Conservation (phyloP, 2,329 filamentous ascomycete genomes). For the Colletotrichum endophyticum region DNA sequence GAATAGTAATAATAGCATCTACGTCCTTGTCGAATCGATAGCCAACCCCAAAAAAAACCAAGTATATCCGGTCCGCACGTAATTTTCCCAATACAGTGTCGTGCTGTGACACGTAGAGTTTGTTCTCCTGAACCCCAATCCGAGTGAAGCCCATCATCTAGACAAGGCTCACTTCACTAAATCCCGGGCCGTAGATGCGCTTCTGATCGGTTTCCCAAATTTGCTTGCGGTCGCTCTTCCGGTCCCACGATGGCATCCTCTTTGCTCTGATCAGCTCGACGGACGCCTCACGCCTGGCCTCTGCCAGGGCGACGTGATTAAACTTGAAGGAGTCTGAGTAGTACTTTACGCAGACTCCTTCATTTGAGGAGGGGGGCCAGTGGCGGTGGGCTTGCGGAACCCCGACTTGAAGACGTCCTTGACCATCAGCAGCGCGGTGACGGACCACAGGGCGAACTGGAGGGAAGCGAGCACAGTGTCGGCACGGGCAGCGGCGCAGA, state of each 20-base stretch:
- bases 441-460: slow-evolving; percentile 59
- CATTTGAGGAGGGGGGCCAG: slow-evolving; percentile 23
- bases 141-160: slow-evolving; percentile 14
- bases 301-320: slow-evolving; percentile 2
- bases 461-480: slow-evolving; percentile 59
- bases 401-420: slow-evolving; percentile 53
- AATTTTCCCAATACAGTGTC: background rate
- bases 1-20: slow-evolving; percentile 17
- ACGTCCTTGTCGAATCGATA: slow-evolving; percentile 6
- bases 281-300: slow-evolving; percentile 14
- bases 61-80: background rate
- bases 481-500: slow-evolving; percentile 61
- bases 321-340: slow-evolving; percentile 9
- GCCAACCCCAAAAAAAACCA: slow-evolving; percentile 8
- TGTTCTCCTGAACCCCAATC: background rate
- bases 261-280: slow-evolving; percentile 10
- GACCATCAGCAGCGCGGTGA: slow-evolving; percentile 48
- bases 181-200: slow-evolving; percentile 17
- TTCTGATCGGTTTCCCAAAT: slow-evolving; percentile 16
- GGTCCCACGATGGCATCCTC: slow-evolving; percentile 17
- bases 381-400: slow-evolving; percentile 32
- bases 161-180: slow-evolving; percentile 21
- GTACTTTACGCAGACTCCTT: slow-evolving; percentile 22
- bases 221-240: background rate
- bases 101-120: background rate